Conservation (phyloP, 2,329 filamentous ascomycete species). For the Penicillium occitanis region DNA sequence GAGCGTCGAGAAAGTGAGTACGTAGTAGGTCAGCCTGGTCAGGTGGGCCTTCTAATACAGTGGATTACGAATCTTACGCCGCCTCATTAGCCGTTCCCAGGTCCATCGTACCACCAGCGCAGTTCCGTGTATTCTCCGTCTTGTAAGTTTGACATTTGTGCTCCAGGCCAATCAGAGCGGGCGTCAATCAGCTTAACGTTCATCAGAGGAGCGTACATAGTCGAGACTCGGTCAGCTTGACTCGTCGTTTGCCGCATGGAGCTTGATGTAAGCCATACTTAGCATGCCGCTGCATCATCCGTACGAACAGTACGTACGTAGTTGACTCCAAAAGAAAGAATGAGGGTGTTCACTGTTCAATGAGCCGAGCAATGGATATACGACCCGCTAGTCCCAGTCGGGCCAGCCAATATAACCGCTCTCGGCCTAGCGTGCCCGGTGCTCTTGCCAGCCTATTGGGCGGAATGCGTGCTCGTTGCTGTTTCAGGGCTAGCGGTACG, state of each 20-base stretch:
- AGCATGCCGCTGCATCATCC: not conserved
- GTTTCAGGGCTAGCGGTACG: not conserved
- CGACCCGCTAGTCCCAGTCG: not conserved
- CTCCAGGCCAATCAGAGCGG: not conserved
- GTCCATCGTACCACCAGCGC: not conserved
- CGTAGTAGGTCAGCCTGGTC: not conserved
- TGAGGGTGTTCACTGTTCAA: not conserved
- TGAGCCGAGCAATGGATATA: not conserved
- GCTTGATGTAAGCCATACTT: not conserved
- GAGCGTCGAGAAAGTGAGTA: not conserved
- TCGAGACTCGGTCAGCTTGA: not conserved
- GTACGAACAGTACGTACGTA: not conserved
- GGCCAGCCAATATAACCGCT: conserved; percentile 4
- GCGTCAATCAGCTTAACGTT: not conserved
- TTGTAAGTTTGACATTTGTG: not conserved
- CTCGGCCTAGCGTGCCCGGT: not conserved
- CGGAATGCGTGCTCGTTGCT: not conserved
- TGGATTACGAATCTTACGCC: not conserved
- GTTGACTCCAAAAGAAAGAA: not conserved
- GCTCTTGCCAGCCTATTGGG: not conserved
- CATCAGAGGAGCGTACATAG: no score
- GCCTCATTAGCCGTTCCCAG: not conserved
- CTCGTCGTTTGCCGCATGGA: not conserved
- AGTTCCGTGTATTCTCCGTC: not conserved
- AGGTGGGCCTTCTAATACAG: not conserved